Percentiles rank a stretch among this genome's conserved stretches.
phyloP scores from a whole-genome alignment of 768 basidiomycete species.

The Pisolithus tinctorius region DNA sequence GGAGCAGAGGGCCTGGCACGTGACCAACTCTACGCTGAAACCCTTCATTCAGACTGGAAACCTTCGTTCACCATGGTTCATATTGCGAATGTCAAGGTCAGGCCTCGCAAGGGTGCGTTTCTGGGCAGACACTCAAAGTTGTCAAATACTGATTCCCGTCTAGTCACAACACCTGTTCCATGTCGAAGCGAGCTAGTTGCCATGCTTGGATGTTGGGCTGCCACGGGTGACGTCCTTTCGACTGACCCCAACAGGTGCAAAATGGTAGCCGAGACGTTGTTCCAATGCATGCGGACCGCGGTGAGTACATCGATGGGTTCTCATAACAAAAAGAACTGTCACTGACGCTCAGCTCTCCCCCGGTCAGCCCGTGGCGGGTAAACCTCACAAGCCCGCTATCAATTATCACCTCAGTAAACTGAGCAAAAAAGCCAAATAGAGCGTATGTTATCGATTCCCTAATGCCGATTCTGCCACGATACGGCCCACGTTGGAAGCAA shows the following conservation, averaged over 20 bases:
- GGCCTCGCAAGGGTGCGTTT: constrained; percentile 64
- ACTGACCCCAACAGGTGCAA: constrained; percentile 43
- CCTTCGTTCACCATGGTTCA: constrained; percentile 45
- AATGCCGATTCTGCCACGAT: constrained; percentile 11
- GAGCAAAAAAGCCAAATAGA: constrained; percentile 66
- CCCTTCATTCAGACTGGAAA: too few relatives aligned
- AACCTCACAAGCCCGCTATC: constrained; percentile 67
- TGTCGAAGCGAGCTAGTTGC: constrained; percentile 50
- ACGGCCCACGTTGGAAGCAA: constrained; percentile 1
- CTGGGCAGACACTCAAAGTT: neutral
- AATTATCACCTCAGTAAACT: constrained; percentile 87
- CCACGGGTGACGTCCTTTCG: constrained; percentile 54
- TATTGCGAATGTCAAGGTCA: constrained; percentile 75
- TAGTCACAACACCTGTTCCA: constrained; percentile 9
- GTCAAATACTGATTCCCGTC: neutral
- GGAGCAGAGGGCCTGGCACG: neutral
- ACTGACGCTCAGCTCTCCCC: neutral
- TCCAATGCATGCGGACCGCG: constrained; percentile 80
- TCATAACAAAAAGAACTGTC: neutral
- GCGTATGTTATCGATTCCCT: constrained; percentile 8
- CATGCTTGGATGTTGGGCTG: constrained; percentile 88
- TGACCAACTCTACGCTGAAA: neutral
- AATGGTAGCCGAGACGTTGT: constrained; percentile 52
- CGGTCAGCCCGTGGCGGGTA: constrained; percentile 61
- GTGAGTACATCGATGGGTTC: constrained; percentile 39